Conservation (phyloP, 2,329 filamentous ascomycete species). For the Ceratocystiopsis sp. region DNA sequence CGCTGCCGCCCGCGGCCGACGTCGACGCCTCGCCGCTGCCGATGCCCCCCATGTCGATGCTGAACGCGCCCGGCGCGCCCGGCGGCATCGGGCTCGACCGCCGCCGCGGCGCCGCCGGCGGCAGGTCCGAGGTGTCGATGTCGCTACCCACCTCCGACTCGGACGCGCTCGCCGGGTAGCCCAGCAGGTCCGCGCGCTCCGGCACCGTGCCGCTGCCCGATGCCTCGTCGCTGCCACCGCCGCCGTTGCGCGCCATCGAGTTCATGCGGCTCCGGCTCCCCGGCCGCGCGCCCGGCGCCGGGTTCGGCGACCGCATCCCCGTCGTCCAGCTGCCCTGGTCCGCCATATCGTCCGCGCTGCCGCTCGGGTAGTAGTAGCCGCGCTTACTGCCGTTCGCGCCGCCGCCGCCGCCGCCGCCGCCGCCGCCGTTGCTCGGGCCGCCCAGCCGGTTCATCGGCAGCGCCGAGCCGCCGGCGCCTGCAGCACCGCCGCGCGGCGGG, state of each 20-base stretch:
- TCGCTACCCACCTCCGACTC: conserved; percentile 47
- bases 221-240: neutral
- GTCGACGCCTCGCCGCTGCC: conserved; percentile 15
- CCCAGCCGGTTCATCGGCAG: conserved; percentile 34
- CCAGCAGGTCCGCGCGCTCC: conserved; percentile 40
- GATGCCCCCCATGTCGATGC: conserved; percentile 8
- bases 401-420: conserved; percentile 8
- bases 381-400: conserved; percentile 11
- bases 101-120: conserved; percentile 35
- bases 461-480: conserved; percentile 28
- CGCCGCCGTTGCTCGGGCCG: conserved; percentile 10
- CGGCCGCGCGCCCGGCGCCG: conserved; percentile 18
- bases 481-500: conserved; percentile 33
- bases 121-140: conserved; percentile 49
- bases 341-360: conserved; percentile 6
- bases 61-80: conserved; percentile 8
- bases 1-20: conserved; percentile 8
- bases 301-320: conserved; percentile 32
- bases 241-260: conserved; percentile 15
- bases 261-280: conserved; percentile 36
- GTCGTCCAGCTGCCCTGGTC: conserved; percentile 33
- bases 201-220: conserved; percentile 20
- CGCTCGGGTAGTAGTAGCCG: conserved; percentile 7
- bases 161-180: conserved; percentile 25
- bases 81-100: conserved; percentile 23